Evolutionary conservation across 257 asterid species (phyloP).

Genomic region (Rauvolfia tetraphylla): DNA sequence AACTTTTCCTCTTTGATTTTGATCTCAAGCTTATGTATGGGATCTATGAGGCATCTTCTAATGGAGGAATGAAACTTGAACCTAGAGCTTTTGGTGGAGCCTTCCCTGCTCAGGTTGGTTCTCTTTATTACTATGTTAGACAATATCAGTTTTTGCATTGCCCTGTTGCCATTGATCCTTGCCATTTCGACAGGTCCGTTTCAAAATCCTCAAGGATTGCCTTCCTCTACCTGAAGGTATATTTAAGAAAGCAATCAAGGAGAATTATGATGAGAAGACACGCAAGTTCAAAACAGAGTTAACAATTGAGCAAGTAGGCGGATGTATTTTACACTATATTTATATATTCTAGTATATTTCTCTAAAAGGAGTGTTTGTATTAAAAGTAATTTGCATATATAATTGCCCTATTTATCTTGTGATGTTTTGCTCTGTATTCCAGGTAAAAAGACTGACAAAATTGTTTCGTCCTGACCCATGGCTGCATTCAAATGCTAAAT

Average conservation of each 20-base stretch:
- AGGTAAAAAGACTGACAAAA: constrained; percentile 52
- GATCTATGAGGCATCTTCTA: constrained; percentile 71
- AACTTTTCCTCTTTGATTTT: constrained; percentile 80
- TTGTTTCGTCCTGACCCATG: constrained; percentile 51
- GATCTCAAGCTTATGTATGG: constrained; percentile 91
- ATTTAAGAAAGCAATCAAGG: constrained; percentile 77
- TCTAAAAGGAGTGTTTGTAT: not conserved
- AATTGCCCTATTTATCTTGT: constrained; percentile 13
- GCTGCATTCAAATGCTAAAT: constrained; percentile 33
- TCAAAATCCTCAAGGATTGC: constrained; percentile 56
- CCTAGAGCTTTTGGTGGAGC: constrained; percentile 82
- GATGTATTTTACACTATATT: not conserved
- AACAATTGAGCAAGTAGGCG: constrained; percentile 62
- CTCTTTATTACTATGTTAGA: not conserved
- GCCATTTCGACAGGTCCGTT: constrained; percentile 54
- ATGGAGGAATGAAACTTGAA: constrained; percentile 88
- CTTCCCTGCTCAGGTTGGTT: constrained; percentile 84
- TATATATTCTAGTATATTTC: not conserved
- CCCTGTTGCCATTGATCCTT: constrained; percentile 9
- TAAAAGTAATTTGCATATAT: not conserved
- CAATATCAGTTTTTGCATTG: constrained; percentile 9
- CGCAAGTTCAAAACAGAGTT: constrained; percentile 73
- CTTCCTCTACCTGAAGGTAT: constrained; percentile 71
- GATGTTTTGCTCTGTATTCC: constrained; percentile 14
- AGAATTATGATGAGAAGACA: constrained; percentile 59